A percentile compares a stretch with the other conserved stretches of the same genome.
These are phyloP conservation scores for Rhizophora apiculata DNA, from an alignment of 345 rosid species.

Conservation along the genomic window DNA sequence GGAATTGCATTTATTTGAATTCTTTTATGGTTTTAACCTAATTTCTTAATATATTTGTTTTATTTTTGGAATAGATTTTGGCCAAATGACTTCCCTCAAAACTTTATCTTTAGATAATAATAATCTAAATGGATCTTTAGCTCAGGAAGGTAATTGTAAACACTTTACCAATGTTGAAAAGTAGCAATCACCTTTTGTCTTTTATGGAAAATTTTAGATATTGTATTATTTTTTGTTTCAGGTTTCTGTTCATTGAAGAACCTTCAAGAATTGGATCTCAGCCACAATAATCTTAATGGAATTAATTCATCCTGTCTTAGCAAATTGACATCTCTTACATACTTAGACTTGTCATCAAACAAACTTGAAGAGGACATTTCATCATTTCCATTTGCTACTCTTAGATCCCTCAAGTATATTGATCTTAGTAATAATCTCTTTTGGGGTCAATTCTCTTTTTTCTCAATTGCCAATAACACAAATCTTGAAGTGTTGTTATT, in stretches of 20 bases:
- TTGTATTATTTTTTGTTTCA: too few relatives aligned
- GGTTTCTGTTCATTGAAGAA: too few relatives aligned
- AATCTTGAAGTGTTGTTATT: not conserved
- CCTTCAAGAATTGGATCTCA: too few relatives aligned
- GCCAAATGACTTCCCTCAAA: not conserved
- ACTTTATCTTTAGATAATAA: not conserved
- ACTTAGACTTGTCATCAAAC: not conserved
- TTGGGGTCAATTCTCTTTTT: conserved; percentile 1
- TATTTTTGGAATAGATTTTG: not conserved
- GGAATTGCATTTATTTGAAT: too few relatives aligned
- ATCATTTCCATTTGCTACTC: not conserved
- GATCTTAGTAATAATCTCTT: not conserved
- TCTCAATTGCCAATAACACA: not conserved
- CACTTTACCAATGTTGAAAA: too few relatives aligned
- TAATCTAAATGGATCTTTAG: not conserved
- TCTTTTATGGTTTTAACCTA: too few relatives aligned
- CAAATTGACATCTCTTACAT: not conserved
- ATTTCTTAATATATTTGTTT: too few relatives aligned
- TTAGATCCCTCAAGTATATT: not conserved
- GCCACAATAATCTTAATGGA: too few relatives aligned
- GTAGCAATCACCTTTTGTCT: too few relatives aligned
- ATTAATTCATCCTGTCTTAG: too few relatives aligned
- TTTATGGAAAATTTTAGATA: too few relatives aligned
- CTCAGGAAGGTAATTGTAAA: not conserved
- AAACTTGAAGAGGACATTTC: not conserved